Percentiles rank a stretch among this genome's conserved stretches.
phyloP scores from a whole-genome alignment of 2,329 filamentous ascomycete species.

The Calonectria naviculata region DNA sequence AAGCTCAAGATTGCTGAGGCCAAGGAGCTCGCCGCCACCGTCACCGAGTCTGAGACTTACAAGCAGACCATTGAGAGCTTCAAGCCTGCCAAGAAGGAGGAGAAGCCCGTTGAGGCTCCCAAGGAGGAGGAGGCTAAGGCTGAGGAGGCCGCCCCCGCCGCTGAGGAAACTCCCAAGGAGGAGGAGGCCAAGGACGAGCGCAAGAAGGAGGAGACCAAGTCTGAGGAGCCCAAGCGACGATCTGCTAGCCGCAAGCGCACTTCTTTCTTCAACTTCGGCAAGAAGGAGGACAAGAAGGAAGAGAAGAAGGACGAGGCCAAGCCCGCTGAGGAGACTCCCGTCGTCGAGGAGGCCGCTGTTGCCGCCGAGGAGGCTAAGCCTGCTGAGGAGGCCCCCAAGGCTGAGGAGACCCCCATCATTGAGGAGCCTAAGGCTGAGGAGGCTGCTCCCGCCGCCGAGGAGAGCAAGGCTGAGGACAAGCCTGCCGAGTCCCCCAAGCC shows the following conservation, averaged over 20 bases:
- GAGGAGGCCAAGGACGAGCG: slow-evolving; percentile 50
- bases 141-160: slow-evolving; percentile 31
- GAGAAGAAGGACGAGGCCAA: slow-evolving; percentile 62
- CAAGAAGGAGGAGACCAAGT: slow-evolving; percentile 61
- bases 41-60: slow-evolving; percentile 86
- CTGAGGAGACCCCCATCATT: slow-evolving; percentile 45
- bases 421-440: slow-evolving; percentile 47
- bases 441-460: slow-evolving; percentile 46
- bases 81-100: slow-evolving; percentile 63
- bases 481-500: slow-evolving; percentile 54
- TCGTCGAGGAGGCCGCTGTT: slow-evolving; percentile 16
- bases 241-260: slow-evolving; percentile 74
- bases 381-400: slow-evolving; percentile 35
- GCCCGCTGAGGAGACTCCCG: slow-evolving; percentile 45
- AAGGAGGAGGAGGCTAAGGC: slow-evolving; percentile 43
- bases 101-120: slow-evolving; percentile 49
- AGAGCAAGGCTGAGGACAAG: slow-evolving; percentile 47
- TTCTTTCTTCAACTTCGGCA: slow-evolving; percentile 72
- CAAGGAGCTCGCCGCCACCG: slow-evolving; percentile 79
- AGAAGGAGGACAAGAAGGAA: slow-evolving; percentile 63
- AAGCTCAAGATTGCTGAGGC: slow-evolving; percentile 87
- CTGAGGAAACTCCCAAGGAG: slow-evolving; percentile 49
- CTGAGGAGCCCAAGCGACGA: slow-evolving; percentile 70
- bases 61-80: slow-evolving; percentile 84
- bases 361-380: slow-evolving; percentile 35